phyloP scores from a whole-genome alignment of 768 basidiomycete genomes.

The Lentinula boryana region DNA sequence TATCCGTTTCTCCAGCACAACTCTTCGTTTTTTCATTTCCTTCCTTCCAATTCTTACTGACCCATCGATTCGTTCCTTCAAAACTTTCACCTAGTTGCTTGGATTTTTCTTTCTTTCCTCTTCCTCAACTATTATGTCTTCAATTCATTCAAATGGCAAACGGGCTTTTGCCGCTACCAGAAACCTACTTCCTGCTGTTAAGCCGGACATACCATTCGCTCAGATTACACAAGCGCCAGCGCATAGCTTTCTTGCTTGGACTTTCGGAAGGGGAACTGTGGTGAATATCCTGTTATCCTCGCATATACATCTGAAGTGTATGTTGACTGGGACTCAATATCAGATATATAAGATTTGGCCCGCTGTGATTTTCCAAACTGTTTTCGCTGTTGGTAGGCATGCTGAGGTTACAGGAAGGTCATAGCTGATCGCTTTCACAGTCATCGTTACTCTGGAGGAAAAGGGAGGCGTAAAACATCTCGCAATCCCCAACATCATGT shows the following conservation, averaged over 20 bases:
- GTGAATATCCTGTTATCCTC: not conserved
- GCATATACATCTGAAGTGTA: not conserved
- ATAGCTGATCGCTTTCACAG: not conserved
- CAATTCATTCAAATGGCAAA: not conserved
- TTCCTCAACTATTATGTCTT: not conserved
- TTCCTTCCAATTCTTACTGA: not conserved
- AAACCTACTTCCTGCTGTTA: constrained; percentile 3
- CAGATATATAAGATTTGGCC: constrained; percentile 10
- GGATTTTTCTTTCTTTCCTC: not conserved
- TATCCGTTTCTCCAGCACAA: too few species aligned
- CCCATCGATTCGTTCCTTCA: not conserved
- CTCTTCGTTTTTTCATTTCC: not conserved
- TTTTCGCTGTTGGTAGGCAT: constrained; percentile 1
- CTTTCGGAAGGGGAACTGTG: constrained; percentile 8
- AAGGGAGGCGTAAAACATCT: not conserved
- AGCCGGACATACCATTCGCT: constrained; percentile 4
- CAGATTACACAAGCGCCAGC: constrained; percentile 7
- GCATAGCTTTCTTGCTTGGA: constrained; percentile 8
- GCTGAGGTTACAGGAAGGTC: not conserved
- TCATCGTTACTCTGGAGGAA: constrained; percentile 3
- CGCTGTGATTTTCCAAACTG: constrained; percentile 7
- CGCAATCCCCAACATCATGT: constrained; percentile 4
- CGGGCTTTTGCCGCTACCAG: not conserved
- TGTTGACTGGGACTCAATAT: not conserved
- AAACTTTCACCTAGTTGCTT: not conserved